A percentile compares a stretch with the other conserved stretches of the same genome.
phyloP scores from a whole-genome alignment of 1,284 basidiomycete species.

The Marasmius oreades region DNA sequence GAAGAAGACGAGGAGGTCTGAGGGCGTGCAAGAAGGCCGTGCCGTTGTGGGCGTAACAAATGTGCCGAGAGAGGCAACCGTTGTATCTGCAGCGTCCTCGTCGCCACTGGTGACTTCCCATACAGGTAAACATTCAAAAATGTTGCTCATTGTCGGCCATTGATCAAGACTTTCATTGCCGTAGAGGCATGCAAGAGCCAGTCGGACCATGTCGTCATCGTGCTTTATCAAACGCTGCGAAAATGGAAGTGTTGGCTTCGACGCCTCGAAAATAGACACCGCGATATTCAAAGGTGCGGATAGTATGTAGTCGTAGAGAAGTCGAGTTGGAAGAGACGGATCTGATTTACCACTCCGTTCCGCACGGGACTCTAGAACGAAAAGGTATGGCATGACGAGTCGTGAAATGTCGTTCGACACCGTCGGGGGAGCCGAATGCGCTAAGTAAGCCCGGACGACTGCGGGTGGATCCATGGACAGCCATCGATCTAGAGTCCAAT shows the following conservation, averaged over 20 bases:
- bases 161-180: conserved; percentile 68
- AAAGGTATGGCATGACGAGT: conserved; percentile 88
- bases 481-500: conserved; percentile 80
- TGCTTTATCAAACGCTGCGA: conserved; percentile 72
- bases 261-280: conserved; percentile 80
- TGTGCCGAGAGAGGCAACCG: conserved; percentile 71
- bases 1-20: conserved; percentile 83
- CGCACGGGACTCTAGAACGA: conserved; percentile 80
- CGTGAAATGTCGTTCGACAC: conserved; percentile 70
- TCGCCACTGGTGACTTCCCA: conserved; percentile 68
- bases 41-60: conserved; percentile 76
- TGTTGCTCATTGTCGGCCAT: conserved; percentile 83
- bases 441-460: conserved; percentile 73
- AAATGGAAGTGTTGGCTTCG: conserved; percentile 78
- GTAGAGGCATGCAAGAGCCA: conserved; percentile 89
- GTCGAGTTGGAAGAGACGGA: conserved; percentile 52
- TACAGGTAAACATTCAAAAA: conserved; percentile 92
- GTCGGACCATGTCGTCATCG: conserved; percentile 79
- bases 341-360: conserved; percentile 77
- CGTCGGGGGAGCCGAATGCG: conserved; percentile 60
- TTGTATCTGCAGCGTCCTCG: conserved; percentile 74
- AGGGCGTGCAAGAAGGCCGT: conserved; percentile 52
- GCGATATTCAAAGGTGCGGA: conserved; percentile 62
- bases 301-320: conserved; percentile 78
- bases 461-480: conserved; percentile 57